These are phyloP conservation scores for Aspergillus bertholletiae DNA, from an alignment of 495 filamentous ascomycete species.

Conservation along the genomic window DNA sequence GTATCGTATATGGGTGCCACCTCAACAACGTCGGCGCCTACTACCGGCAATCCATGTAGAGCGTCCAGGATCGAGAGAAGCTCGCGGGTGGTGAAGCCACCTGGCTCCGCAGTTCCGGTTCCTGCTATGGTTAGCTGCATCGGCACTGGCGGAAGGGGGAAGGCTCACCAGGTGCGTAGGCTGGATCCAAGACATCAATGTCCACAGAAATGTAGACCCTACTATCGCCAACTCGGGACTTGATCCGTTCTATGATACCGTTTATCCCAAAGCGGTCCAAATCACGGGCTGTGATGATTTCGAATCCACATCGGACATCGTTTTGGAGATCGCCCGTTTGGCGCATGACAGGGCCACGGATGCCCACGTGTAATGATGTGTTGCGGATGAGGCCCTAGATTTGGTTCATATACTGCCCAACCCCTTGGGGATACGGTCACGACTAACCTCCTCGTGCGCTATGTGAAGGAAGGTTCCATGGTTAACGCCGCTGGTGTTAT, in stretches of 20 bases:
- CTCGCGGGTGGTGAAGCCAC: constrained; percentile 51
- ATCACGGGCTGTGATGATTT: constrained; percentile 46
- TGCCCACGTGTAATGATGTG: constrained; percentile 47
- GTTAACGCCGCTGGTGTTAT: constrained; percentile 39
- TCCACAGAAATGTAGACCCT: constrained; percentile 41
- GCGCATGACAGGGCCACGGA: constrained; percentile 41
- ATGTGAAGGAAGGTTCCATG: constrained; percentile 53
- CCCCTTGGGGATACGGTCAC: too few relatives aligned
- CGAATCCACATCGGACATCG: constrained; percentile 48
- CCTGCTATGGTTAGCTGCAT: constrained; percentile 5
- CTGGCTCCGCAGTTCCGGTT: constrained; percentile 50
- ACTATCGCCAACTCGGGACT: constrained; percentile 34
- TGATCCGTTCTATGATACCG: constrained; percentile 40
- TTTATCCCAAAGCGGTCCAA: constrained; percentile 46
- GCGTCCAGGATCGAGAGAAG: constrained; percentile 46
- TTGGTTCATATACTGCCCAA: background rate
- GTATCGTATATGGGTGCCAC: constrained; percentile 52
- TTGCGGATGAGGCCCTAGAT: constrained; percentile 40
- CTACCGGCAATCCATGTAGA: constrained; percentile 42
- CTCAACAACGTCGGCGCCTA: constrained; percentile 53
- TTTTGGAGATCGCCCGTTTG: constrained; percentile 43
- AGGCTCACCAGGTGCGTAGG: constrained; percentile 42
- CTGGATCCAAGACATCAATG: constrained; percentile 54
- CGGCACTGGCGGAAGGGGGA: background rate
- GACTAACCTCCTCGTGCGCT: constrained; percentile 45